Evolutionary conservation across 495 filamentous ascomycete genomes (phyloP).

Genomic region (Tuber indicum): DNA sequence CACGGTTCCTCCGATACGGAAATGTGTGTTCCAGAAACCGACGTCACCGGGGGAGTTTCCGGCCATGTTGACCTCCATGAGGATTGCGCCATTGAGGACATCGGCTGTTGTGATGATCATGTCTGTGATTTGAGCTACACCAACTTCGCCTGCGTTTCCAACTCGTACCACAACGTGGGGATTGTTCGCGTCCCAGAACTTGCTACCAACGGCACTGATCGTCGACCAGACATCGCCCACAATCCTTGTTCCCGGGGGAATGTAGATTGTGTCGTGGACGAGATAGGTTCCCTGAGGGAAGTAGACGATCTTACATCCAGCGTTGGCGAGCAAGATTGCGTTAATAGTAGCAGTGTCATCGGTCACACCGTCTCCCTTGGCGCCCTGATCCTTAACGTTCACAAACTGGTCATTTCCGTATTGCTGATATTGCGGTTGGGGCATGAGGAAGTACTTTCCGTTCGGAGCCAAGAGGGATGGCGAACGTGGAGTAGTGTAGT

Average conservation of each 20-base stretch:
- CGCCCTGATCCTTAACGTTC: slow-evolving; percentile 80
- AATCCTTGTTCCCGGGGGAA: slow-evolving; percentile 73
- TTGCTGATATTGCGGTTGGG: slow-evolving; percentile 59
- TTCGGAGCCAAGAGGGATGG: slow-evolving; percentile 44
- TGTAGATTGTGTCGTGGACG: slow-evolving; percentile 63
- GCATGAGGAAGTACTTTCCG: slow-evolving; percentile 50
- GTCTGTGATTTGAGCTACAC: slow-evolving; percentile 51
- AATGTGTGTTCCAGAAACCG: slow-evolving; percentile 53
- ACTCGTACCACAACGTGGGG: slow-evolving; percentile 61
- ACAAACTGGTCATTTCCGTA: slow-evolving; percentile 71
- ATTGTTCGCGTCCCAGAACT: slow-evolving; percentile 56
- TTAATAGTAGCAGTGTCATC: slow-evolving; percentile 88
- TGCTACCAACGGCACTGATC: slow-evolving; percentile 57
- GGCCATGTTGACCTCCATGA: slow-evolving; percentile 67
- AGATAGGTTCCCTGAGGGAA: slow-evolving; percentile 73
- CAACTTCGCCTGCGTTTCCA: slow-evolving; percentile 51
- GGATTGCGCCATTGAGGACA: slow-evolving; percentile 59
- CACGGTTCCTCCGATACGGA: slow-evolving; percentile 55
- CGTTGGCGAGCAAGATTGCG: slow-evolving; percentile 64
- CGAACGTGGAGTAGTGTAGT: slow-evolving; percentile 44
- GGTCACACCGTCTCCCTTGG: slow-evolving; percentile 65
- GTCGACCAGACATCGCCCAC: slow-evolving; percentile 72
- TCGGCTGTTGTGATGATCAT: slow-evolving; percentile 58
- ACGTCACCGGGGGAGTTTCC: slow-evolving; percentile 51
- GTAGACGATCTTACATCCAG: slow-evolving; percentile 73